These are phyloP conservation scores for Talaromyces sp. DNA, from an alignment of 2,329 filamentous ascomycete genomes.

Conservation along the genomic window DNA sequence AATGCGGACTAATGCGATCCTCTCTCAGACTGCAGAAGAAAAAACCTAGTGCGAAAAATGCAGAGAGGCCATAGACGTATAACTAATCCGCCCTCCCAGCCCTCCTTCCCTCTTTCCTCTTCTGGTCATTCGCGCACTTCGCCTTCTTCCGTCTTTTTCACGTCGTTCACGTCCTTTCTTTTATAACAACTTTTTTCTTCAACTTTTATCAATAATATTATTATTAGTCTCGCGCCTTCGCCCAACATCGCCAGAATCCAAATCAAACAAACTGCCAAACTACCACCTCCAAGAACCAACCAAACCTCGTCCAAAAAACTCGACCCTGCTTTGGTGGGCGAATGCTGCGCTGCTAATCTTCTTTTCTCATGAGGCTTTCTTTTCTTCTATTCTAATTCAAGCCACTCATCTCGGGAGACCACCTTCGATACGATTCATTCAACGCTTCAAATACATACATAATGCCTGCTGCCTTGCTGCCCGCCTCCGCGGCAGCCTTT, in stretches of 20 bases:
- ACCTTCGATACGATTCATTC: constrained; percentile 43
- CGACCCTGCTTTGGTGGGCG: constrained; percentile 26
- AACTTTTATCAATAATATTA: constrained; percentile 7
- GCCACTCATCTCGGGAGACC: constrained; percentile 27
- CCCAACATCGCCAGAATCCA: constrained; percentile 18
- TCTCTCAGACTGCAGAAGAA: neutral
- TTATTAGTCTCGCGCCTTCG: constrained; percentile 24
- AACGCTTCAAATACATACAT: constrained; percentile 22
- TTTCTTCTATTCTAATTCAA: constrained; percentile 18
- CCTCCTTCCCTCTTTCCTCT: constrained; percentile 8
- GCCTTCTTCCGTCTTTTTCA: constrained; percentile 14
- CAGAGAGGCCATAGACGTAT: neutral
- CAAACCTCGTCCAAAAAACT: neutral
- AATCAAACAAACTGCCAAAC: neutral
- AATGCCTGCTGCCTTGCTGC: constrained; percentile 91
- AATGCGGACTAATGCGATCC: neutral
- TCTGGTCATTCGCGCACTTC: constrained; percentile 9
- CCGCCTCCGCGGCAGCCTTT: constrained; percentile 93
- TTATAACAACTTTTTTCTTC: constrained; percentile 11
- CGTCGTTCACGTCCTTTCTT: constrained; percentile 15
- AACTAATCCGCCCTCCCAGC: neutral
- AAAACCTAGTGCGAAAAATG: neutral
- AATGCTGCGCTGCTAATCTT: constrained; percentile 33
- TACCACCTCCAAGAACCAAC: neutral
- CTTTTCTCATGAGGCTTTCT: constrained; percentile 14